Evolutionary conservation across 2,329 filamentous ascomycete genomes (phyloP).

Genomic region (Colletotrichum lini): DNA sequence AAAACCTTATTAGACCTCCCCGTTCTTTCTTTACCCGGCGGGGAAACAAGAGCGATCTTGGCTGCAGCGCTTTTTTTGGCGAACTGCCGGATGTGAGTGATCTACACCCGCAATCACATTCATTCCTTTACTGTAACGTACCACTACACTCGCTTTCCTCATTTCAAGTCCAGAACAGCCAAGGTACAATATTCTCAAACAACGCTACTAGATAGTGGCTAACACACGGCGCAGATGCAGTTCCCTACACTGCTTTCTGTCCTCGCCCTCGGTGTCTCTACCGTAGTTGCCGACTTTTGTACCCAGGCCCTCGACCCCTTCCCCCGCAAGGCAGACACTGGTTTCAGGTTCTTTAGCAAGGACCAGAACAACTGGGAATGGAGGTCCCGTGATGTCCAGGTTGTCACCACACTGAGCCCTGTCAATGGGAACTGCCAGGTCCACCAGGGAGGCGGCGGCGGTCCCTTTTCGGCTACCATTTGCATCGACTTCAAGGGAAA

Average conservation of each 20-base stretch:
- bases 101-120: background rate
- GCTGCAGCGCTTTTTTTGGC: too few relatives aligned
- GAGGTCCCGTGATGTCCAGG: constrained; percentile 16
- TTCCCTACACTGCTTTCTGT: constrained; percentile 1
- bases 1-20: too few relatives aligned
- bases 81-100: background rate
- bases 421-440: constrained; percentile 5
- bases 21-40: too few relatives aligned
- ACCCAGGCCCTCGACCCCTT: background rate
- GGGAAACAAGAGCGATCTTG: too few relatives aligned
- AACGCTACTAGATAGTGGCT: background rate
- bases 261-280: constrained; percentile 9
- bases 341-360: background rate
- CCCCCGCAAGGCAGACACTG: constrained; percentile 7
- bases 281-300: constrained; percentile 18
- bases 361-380: constrained; percentile 19
- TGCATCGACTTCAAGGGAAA: constrained; percentile 24
- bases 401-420: constrained; percentile 13
- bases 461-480: constrained; percentile 3
- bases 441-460: constrained; percentile 31
- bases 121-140: background rate
- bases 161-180: background rate
- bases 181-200: background rate
- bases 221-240: constrained; percentile 3
- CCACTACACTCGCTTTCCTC: background rate